phyloP scores from a whole-genome alignment of 148 eudicot genomes.

The Selenicereus undatus region DNA sequence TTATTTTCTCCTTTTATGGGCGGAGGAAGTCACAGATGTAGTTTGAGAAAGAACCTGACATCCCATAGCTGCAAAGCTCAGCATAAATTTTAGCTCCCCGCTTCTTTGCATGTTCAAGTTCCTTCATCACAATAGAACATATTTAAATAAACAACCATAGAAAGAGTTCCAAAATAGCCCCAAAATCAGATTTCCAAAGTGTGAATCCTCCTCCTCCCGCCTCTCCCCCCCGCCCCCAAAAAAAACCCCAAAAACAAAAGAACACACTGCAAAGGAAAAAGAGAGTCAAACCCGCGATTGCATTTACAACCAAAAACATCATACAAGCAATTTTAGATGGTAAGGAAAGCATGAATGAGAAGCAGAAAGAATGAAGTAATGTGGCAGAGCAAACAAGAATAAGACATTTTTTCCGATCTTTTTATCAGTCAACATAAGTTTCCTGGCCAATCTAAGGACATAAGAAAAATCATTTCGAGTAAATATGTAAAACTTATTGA shows the following conservation, averaged over 20 bases:
- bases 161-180: slow-evolving; percentile 1
- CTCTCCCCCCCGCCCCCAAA: background rate
- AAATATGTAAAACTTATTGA: no score
- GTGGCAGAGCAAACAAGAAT: background rate
- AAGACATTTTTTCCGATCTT: background rate
- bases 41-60: slow-evolving; percentile 62
- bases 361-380: background rate
- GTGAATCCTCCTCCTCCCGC: background rate
- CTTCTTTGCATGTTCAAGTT: slow-evolving; percentile 77
- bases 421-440: background rate
- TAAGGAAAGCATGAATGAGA: slow-evolving; percentile 1
- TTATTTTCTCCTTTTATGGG: background rate
- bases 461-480: no score
- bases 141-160: background rate
- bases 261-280: background rate
- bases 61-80: slow-evolving; percentile 89
- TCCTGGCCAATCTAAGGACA: no score
- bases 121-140: slow-evolving; percentile 43
- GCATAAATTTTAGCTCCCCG: slow-evolving; percentile 92
- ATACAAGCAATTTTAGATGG: background rate
- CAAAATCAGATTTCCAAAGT: background rate
- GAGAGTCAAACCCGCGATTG: background rate
- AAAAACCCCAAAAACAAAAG: no score
- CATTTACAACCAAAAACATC: background rate
- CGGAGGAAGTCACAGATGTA: background rate